phyloP scores from a whole-genome alignment of 2,329 filamentous ascomycete species.

The Pestalotiopsis fici region DNA sequence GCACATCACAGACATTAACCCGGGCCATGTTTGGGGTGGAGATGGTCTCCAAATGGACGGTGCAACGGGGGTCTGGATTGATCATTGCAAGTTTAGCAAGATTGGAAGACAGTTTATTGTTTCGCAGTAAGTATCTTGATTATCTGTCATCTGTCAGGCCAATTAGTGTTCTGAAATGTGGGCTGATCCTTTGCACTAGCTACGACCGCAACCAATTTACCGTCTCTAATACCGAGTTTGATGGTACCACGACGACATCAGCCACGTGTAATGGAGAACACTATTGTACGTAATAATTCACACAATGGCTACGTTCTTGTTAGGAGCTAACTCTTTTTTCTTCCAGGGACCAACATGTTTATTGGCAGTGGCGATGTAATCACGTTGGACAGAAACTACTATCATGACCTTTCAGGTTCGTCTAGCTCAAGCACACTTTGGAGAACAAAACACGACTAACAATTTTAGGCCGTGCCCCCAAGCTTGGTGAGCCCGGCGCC shows the following conservation, averaged over 20 bases:
- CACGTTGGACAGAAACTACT: not conserved
- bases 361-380: slow-evolving; percentile 37
- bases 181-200: slow-evolving; percentile 17
- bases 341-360: slow-evolving; percentile 15
- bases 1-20: slow-evolving; percentile 53
- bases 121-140: too few species aligned
- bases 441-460: too few species aligned
- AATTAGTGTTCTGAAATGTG: too few species aligned
- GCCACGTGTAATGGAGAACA: slow-evolving; percentile 45
- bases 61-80: slow-evolving; percentile 19
- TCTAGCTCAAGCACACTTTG: too few species aligned
- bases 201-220: slow-evolving; percentile 37
- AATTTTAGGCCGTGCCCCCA: not conserved
- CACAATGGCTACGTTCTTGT: too few species aligned
- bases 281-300: slow-evolving; percentile 34
- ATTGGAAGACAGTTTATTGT: slow-evolving; percentile 46
- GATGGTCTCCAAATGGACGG: slow-evolving; percentile 48
- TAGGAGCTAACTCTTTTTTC: too few species aligned
- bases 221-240: slow-evolving; percentile 46
- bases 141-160: too few species aligned
- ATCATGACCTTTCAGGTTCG: not conserved
- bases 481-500: not conserved
- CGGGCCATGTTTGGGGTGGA: slow-evolving; percentile 58
- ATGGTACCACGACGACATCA: slow-evolving; percentile 42
- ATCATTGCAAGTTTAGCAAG: slow-evolving; percentile 29